Evolutionary conservation across 352 stramenopile genomes (phyloP).

Genomic region (Phytophthora sojae): DNA sequence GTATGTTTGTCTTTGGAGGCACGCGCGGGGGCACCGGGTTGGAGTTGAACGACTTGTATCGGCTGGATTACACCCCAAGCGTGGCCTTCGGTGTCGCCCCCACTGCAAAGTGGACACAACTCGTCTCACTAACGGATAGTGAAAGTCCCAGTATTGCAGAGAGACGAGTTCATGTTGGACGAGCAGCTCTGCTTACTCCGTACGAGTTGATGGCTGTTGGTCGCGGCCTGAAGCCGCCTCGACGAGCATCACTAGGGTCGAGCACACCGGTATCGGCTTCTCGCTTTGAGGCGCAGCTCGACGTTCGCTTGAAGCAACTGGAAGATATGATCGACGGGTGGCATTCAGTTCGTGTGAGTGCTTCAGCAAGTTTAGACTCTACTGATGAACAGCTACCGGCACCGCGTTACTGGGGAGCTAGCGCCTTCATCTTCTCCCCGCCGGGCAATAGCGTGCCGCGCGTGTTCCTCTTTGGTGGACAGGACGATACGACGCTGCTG

Average conservation of each 20-base stretch:
- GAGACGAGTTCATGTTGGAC: slow-evolving; percentile 41
- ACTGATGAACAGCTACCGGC: slow-evolving; percentile 28
- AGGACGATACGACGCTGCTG: slow-evolving; percentile 70
- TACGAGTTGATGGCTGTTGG: slow-evolving; percentile 59
- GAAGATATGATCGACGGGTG: slow-evolving; percentile 55
- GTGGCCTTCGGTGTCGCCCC: slow-evolving; percentile 14
- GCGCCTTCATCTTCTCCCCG: slow-evolving; percentile 39
- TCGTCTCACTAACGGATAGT: slow-evolving; percentile 34
- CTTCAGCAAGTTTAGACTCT: neutral
- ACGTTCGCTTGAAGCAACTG: slow-evolving; percentile 49
- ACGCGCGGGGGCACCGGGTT: slow-evolving; percentile 36
- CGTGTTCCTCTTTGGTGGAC: slow-evolving; percentile 69
- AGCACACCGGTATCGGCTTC: slow-evolving; percentile 15
- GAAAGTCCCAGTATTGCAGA: slow-evolving; percentile 37
- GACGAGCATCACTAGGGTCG: slow-evolving; percentile 36
- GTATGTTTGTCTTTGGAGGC: slow-evolving; percentile 80
- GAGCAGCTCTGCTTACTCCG: slow-evolving; percentile 50
- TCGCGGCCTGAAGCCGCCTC: slow-evolving; percentile 30
- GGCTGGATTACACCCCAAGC: slow-evolving; percentile 61
- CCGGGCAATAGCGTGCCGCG: slow-evolving; percentile 17
- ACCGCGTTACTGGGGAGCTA: slow-evolving; percentile 56
- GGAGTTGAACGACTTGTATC: slow-evolving; percentile 62
- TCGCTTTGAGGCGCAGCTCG: slow-evolving; percentile 40
- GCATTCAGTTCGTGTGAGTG: slow-evolving; percentile 23
- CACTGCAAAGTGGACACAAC: slow-evolving; percentile 51